Evolutionary conservation across 345 rosid species (phyloP), one percentile per base, ranked within the genome.

Genomic region (Rubroshorea leprosula): DNA sequence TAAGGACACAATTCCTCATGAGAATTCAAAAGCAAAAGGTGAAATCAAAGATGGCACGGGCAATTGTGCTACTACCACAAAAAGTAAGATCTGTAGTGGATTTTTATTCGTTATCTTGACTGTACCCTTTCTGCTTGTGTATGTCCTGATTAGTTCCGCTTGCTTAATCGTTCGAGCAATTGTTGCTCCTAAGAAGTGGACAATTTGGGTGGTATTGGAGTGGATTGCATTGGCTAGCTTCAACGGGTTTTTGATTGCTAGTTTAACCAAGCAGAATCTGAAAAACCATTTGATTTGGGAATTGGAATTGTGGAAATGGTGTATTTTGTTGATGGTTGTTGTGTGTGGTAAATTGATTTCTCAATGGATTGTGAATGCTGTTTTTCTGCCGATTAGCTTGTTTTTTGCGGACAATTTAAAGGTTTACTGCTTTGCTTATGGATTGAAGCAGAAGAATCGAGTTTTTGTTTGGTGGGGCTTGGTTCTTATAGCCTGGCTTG

Each of bases 301-400:
- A n/a, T 71, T 72, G 58, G 57, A 61, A 17, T 29, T 76, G 7
- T 82, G 82, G 84, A 79, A 74, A 72, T 79, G 84, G 84, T 74
- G 66, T 49, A 75, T 66, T 49, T 55, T 79, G 38, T 54, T 82
- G 12, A 26, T 76, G 48, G 82, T 76, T 16, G 68, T 74, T 18
- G 67, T 74, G 54, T 70, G 78, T 19, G 84, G 84, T 23, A 58
- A 76, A 48, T 68, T 82, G 67, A 60, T 76, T 31, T 65, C 76
- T 1, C 74, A 61, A 21, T 76, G 81, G 81, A 58, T 70, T 20
- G 61, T 74, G 38, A 78, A 76, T 29, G 27, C 67, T 17, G 23
- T 74, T 57, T 81, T 78, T 57, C 74, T 78, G 70, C 62, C 68
- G 60, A 62, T 78, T 41, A 83, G 76, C 61, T 74, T 64, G 60